phyloP scores from a whole-genome alignment of 1,139 yeast genomes.

The Meyerozyma elateridarum region DNA sequence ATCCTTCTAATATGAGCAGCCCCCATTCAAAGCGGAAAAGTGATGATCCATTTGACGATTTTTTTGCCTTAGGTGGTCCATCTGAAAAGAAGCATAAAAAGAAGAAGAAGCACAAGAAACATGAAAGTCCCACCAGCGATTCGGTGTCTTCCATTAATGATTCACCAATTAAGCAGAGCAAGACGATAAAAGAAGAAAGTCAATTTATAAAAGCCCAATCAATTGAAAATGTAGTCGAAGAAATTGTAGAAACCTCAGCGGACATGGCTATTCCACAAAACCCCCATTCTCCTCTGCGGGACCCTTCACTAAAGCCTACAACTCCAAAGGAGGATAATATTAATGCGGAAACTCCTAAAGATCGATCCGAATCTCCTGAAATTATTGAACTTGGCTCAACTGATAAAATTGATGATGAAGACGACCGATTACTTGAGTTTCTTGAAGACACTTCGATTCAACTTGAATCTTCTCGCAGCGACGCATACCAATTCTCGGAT shows the following conservation, averaged over 20 bases:
- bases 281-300: no score
- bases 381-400: not conserved
- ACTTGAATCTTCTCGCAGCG: not conserved
- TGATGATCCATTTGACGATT: slow-evolving; percentile 23
- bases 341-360: no score
- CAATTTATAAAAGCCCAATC: no score
- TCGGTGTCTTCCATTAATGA: slow-evolving; percentile 1
- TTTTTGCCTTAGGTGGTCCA: slow-evolving; percentile 22
- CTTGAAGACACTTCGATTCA: slow-evolving; percentile 8
- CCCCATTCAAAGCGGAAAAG: slow-evolving; percentile 10
- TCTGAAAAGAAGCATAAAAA: slow-evolving; percentile 17
- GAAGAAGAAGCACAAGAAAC: slow-evolving; percentile 11
- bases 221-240: not conserved
- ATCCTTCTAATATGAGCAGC: not conserved
- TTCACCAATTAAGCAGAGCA: no score
- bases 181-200: not conserved
- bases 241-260: not conserved
- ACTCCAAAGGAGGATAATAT: no score
- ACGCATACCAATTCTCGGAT: slow-evolving; percentile 20
- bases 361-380: not conserved
- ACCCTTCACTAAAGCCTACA: no score
- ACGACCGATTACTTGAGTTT: slow-evolving; percentile 12
- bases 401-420: slow-evolving; percentile 7
- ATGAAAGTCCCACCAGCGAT: not conserved
- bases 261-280: slow-evolving; percentile 1